These are phyloP conservation scores for Daldinia decipiens DNA, from an alignment of 495 filamentous ascomycete species.

Conservation along the genomic window DNA sequence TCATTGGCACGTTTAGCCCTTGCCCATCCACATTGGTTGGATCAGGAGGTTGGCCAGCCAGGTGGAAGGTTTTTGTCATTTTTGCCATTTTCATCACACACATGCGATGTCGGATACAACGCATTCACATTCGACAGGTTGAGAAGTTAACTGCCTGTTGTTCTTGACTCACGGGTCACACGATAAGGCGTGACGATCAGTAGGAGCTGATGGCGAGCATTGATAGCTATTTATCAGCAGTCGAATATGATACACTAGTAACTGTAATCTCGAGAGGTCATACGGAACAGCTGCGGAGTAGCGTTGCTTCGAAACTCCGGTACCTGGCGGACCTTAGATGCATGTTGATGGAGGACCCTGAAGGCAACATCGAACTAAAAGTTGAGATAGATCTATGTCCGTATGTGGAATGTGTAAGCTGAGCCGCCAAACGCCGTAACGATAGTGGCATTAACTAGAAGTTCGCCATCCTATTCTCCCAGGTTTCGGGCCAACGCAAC, in stretches of 20 bases:
- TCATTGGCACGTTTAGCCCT: conserved; percentile 39
- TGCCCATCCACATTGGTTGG: conserved; percentile 40
- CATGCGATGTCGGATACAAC: conserved; percentile 39
- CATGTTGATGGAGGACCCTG: conserved; percentile 36
- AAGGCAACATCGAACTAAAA: conserved; percentile 26
- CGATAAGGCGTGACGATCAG: conserved; percentile 39
- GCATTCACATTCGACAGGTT: conserved; percentile 20
- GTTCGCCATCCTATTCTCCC: not conserved
- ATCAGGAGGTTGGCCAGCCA: conserved; percentile 29
- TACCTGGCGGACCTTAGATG: conserved; percentile 30
- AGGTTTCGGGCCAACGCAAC: conserved; percentile 6
- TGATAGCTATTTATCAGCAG: conserved; percentile 41
- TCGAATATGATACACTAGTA: not conserved
- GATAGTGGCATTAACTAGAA: not conserved
- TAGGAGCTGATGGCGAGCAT: conserved; percentile 33
- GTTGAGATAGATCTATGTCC: conserved; percentile 19
- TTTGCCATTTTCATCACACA: conserved; percentile 13
- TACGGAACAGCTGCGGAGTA: conserved; percentile 27
- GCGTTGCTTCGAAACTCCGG: conserved; percentile 32
- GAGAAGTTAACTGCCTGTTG: not conserved
- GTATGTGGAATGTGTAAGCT: conserved; percentile 38
- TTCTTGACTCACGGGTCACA: conserved; percentile 32
- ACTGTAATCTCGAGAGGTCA: conserved; percentile 14
- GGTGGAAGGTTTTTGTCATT: conserved; percentile 28
- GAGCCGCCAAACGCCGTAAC: conserved; percentile 19